Evolutionary conservation across 805 yeast genomes (phyloP), one percentile per base, ranked within the genome.

Genomic region (Metschnikowia gruessii): DNA sequence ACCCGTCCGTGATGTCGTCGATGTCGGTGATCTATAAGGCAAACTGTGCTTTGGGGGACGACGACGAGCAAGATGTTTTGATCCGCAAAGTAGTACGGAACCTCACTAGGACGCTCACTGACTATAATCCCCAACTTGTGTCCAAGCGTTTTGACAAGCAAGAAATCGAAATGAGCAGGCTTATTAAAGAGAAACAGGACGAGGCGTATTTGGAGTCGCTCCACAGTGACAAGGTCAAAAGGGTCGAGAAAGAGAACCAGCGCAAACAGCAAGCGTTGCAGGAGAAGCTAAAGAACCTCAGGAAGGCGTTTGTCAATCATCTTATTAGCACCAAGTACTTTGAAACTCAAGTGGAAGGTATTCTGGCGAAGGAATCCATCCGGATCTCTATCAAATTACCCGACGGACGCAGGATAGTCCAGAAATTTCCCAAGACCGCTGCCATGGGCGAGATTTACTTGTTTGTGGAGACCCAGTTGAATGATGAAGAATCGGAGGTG

Each of bases 381-480:
- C 57, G 64, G 40, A 70, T 83, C 17, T 82, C 84, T 42, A 66
- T 83, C 52, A 75, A 81, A 58, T 64, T 77, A 30, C 81, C 85
- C 8, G 59, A 70, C 30, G 87, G 87, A 2, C 68, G 69, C 40
- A 61, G 82, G 45, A 58, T 74, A 7, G 67, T 80, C 2, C 74
- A 76, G 29, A 71, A 67, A 31, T 73, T 83, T 43, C 52, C 56
- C 35, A 63, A 68, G 28, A 49, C 61, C 1, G 65, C 72, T n/a
- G 56, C 76, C 0, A 51, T 77, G 19, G 61, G 58, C 34, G 82
- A 81, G 37, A 56, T 83, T 2, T 81, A 81, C 56, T 56, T 76
- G 40, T 78, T 67, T 53, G 74, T 81, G 33, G 81, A 77, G 46
- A 55, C 76, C 10, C 65, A 69, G 42, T 42, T 75, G 17, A 45